These are phyloP conservation scores for Hanseniaspora guilliermondii DNA, from an alignment of 805 yeast genomes.

Conservation along the genomic window DNA sequence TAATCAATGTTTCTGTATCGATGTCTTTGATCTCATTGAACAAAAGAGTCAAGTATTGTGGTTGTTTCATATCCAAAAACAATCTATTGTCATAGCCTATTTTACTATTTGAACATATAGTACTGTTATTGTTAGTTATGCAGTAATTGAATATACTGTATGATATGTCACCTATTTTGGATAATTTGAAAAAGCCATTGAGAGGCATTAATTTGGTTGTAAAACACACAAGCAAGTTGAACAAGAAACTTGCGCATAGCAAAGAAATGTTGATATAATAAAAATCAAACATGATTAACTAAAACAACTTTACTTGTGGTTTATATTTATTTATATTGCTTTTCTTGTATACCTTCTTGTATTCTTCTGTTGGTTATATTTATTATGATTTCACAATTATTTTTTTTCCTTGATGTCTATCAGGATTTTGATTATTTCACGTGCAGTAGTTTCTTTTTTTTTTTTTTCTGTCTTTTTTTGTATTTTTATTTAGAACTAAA, in stretches of 20 bases:
- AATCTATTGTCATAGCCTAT: neutral
- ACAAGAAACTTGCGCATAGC: neutral
- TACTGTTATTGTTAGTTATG: slow-evolving; percentile 34
- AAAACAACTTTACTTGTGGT: too few species aligned
- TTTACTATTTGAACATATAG: slow-evolving; percentile 12
- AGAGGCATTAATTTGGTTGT: neutral
- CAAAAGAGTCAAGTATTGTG: neutral
- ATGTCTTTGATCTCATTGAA: neutral
- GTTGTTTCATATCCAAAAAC: neutral
- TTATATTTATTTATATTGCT: too few species aligned
- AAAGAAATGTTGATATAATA: neutral
- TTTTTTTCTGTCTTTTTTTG: neutral
- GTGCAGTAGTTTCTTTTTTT: neutral
- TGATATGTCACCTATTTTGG: neutral
- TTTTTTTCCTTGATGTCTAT: too few species aligned
- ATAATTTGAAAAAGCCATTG: neutral
- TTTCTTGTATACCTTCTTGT: neutral
- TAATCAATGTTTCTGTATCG: neutral
- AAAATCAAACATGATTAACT: neutral
- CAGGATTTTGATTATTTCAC: neutral
- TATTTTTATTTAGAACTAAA: neutral
- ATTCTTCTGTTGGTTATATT: too few species aligned
- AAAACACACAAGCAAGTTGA: neutral
- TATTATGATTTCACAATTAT: too few species aligned
- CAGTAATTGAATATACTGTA: slow-evolving; percentile 29